Percentiles rank a stretch among this genome's conserved stretches.
phyloP scores from a whole-genome alignment of 2,329 filamentous ascomycete genomes.

The Fusarium citri region DNA sequence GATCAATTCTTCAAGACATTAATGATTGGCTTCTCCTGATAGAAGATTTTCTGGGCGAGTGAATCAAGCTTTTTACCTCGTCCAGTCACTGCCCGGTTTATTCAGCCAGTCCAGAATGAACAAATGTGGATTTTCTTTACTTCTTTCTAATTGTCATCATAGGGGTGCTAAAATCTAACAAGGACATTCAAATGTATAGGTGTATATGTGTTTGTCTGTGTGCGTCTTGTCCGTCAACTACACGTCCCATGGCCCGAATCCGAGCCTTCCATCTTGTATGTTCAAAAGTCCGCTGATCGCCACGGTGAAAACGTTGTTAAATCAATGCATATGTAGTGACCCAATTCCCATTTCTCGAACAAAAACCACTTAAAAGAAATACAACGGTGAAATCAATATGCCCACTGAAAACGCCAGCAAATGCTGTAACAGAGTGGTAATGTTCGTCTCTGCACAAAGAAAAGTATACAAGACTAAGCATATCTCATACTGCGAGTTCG shows the following conservation, averaged over 20 bases:
- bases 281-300: conserved; percentile 8
- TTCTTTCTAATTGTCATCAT: conserved; percentile 19
- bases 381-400: conserved; percentile 10
- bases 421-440: conserved; percentile 31
- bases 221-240: conserved; percentile 10
- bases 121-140: conserved; percentile 4
- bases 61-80: not conserved
- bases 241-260: conserved; percentile 2
- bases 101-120: not conserved
- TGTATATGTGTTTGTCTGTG: conserved; percentile 17
- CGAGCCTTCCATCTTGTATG: conserved; percentile 8
- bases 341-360: not conserved
- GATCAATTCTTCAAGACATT: not conserved
- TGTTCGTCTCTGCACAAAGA: not conserved
- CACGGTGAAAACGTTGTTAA: conserved; percentile 8
- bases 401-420: conserved; percentile 38
- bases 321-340: conserved; percentile 1
- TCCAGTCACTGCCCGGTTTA: not conserved
- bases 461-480: conserved; percentile 38
- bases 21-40: not conserved
- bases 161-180: conserved; percentile 14
- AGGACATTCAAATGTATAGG: conserved; percentile 6
- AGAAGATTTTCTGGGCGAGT: not conserved
- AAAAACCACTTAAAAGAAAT: conserved; percentile 3
- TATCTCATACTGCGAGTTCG: conserved; percentile 48